phyloP scores from a whole-genome alignment of 257 asterid species.

The Salvia splendens region DNA sequence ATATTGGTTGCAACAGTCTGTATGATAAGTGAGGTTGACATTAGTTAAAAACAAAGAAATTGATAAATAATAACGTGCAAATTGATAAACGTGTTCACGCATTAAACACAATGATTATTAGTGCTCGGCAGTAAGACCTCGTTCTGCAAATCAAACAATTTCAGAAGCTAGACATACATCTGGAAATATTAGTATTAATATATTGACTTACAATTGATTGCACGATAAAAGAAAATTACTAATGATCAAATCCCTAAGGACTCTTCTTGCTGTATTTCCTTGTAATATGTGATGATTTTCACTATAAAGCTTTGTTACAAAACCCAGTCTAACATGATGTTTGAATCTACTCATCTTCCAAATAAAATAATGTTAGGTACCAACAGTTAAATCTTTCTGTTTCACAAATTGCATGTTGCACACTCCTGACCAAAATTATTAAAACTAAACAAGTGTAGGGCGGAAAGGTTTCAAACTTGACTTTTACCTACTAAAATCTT shows the following conservation, averaged over 20 bases:
- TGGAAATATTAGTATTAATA: background rate
- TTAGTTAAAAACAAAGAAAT: slow-evolving; percentile 10
- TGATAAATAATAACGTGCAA: background rate
- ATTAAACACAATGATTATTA: background rate
- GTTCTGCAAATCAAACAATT: slow-evolving; percentile 19
- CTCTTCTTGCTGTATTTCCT: background rate
- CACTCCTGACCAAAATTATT: background rate
- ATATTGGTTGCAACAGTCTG: slow-evolving; percentile 66
- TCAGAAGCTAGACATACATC: slow-evolving; percentile 7
- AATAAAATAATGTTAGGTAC: background rate
- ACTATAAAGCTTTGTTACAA: background rate
- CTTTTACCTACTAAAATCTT: slow-evolving; percentile 5
- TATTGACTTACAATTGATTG: background rate
- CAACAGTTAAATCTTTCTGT: slow-evolving; percentile 9
- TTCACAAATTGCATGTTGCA: background rate
- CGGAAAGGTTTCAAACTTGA: background rate
- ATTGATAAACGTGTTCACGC: background rate
- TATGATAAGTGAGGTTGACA: slow-evolving; percentile 31
- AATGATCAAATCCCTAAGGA: background rate
- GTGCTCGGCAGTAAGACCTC: background rate
- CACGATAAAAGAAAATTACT: slow-evolving; percentile 1
- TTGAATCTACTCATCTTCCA: background rate
- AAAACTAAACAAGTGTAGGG: background rate
- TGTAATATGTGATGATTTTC: background rate
- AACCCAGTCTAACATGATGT: slow-evolving; percentile 4